Base-by-base conservation (phyloP, 106 monocot genomes). In the Dioscorea zingiberensis region DNA sequence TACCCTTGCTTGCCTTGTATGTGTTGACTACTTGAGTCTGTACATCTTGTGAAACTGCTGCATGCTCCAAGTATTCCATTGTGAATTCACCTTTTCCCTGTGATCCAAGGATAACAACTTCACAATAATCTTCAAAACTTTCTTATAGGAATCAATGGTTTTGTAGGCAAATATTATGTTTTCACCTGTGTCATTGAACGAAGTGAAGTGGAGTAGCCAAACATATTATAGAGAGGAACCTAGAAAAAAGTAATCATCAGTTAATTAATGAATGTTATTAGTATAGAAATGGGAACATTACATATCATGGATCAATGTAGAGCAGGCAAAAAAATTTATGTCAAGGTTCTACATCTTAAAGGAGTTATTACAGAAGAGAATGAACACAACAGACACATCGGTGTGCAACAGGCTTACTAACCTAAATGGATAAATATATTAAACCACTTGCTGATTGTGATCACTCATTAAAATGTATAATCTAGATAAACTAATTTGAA, bases 11-110 rank as follows among this genome's bases (percentile, higher is more conserved):
- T 21, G 83, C 83, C 63, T 87, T 91, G 88, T 85, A 83, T 12
- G 84, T 68, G 73, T 85, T 95, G 25, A 91, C 62, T 30, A 95
- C 77, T 57, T 91, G 91, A 69, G 71, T 78, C 58, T 95, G 91
- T 30, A 87, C 85, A 70, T 95, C 95, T 60, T 95, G 87, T 27
- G 95, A 83, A 27, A 95, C 95, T 4, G 83, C 28, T 15, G 80
- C 78, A 58, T 95, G 95, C 47, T 95, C 91, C 30, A 82, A 70
- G 78, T 95, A 95, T 72, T 95, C 95, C 95, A 95, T 95, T 19
- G 91, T 91, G 80, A 95, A 95, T 73, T 95, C 95, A 48, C 95
- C 95, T 69, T 95, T 95, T 18, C 95, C 95, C 95, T 94, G 80
- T 63, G 11, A 14, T 12, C 47, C 28, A 49, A 62, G 46, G 60